Base-by-base conservation (phyloP, 208 protist species). In the Wallacemonas sp. region DNA sequence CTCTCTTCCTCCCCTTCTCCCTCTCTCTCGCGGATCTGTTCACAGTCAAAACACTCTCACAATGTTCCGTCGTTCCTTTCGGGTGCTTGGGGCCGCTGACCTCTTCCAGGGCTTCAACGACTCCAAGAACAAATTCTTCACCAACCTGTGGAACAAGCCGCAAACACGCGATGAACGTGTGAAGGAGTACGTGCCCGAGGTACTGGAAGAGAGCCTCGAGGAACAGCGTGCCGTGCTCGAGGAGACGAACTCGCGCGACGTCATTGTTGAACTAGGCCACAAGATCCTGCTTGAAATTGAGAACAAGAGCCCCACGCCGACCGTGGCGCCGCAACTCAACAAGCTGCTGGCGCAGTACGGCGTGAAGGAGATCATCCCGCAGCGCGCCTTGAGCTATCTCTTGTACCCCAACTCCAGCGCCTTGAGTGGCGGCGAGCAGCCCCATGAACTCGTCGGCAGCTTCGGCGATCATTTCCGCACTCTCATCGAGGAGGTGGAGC, bases 161-260 rank as follows among this genome's bases (percentile, higher is more conserved):
- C 74, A 89, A 29, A 93, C 90, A 16, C 77, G 83, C 2, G 90
- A 95, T 74, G 85, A 92, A 43, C 75, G 83, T 0, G 70, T 95
- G 33, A 95, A 95, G 69, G 84, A 91, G 65, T 95, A 95, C 66
- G 76, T 95, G 24, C 90, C 90, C 2, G 85, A 95, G 46, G 85
- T 95, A 16, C 66, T 95, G 24, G 87, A 93, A 57, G 87, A 95
- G 60, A 92, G 87, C 66, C 49, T 95, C 11, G 68, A 62, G 44
- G 87, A 90, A 52, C 87, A 95, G 76, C 81, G 83, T n/a, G 80
- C 78, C 1, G 87, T 95, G 34, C 72, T 92, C 29, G 63, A 81
- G 60, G 90, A 93, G 62, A 85, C 76, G 58, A 95, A 78, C 11
- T 85, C 90, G 0, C 86, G 90, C 30, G 90, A 95, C 48, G 72